Evolutionary conservation across 2,329 filamentous ascomycete species (phyloP).

Genomic region (Neonectria punicea): DNA sequence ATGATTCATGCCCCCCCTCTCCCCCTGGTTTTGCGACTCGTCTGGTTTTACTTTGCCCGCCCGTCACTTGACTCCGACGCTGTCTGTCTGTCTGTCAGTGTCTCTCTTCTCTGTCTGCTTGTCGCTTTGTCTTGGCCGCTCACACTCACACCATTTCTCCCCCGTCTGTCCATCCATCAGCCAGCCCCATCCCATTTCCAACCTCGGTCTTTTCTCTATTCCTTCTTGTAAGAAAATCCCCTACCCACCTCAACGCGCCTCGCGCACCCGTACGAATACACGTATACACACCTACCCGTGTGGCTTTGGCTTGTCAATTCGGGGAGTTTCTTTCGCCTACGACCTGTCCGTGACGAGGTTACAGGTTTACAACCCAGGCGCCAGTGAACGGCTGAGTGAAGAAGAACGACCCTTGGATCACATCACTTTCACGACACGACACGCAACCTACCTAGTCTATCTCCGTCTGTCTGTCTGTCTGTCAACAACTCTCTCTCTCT

Average conservation of each 20-base stretch:
- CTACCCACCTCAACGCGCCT: not conserved
- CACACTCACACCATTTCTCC: not conserved
- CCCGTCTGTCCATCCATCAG: not conserved
- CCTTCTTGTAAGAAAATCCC: too few relatives aligned
- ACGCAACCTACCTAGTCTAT: not conserved
- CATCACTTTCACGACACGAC: conserved; percentile 10
- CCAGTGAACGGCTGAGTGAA: not conserved
- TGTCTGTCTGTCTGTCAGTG: not conserved
- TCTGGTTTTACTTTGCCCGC: conserved; percentile 21
- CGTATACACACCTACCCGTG: not conserved
- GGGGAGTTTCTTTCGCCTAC: conserved; percentile 10
- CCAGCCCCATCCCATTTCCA: conserved; percentile 9
- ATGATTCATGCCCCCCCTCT: not conserved
- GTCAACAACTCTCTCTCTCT: too few relatives aligned
- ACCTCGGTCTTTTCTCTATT: not conserved
- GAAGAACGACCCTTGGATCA: conserved; percentile 9
- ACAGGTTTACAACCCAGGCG: conserved; percentile 11
- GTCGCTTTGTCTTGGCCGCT: not conserved
- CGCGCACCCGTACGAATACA: not conserved
- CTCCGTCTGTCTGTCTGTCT: not conserved
- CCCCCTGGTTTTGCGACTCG: conserved; percentile 15
- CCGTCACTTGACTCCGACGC: conserved; percentile 3
- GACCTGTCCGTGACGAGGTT: conserved; percentile 17
- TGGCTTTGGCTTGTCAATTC: conserved; percentile 1
- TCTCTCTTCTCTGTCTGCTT: not conserved